Percentiles rank a stretch among this genome's conserved stretches.
Evolutionary conservation across 2,329 filamentous ascomycete species (phyloP).

Genomic region (Fusarium setosum): DNA sequence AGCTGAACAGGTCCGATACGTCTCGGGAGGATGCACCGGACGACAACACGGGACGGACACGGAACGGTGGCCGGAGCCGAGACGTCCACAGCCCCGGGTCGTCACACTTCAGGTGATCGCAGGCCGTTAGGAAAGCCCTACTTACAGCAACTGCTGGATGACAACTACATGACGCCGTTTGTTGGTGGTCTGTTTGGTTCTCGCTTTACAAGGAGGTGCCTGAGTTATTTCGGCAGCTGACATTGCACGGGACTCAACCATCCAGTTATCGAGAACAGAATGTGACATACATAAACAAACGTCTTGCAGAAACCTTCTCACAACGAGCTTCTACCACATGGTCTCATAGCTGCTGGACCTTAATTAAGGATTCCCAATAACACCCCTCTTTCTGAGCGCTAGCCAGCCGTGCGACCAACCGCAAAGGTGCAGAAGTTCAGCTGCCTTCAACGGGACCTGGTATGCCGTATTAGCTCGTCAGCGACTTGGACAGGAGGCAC

Average conservation of each 20-base stretch:
- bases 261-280: conserved; percentile 6
- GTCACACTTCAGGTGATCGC: not conserved
- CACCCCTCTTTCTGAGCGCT: conserved; percentile 8
- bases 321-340: not conserved
- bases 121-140: not conserved
- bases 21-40: conserved; percentile 30
- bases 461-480: conserved; percentile 8
- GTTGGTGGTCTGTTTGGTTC: not conserved
- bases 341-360: conserved; percentile 18
- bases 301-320: conserved; percentile 15
- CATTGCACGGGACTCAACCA: conserved; percentile 2
- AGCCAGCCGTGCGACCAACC: conserved; percentile 18
- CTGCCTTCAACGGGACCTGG: conserved; percentile 1
- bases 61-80: not conserved
- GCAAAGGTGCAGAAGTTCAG: conserved; percentile 26
- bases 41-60: conserved; percentile 8
- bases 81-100: not conserved
- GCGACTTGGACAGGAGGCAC: conserved; percentile 11
- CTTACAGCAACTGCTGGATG: not conserved
- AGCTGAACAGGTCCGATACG: conserved; percentile 16
- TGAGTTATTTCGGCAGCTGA: conserved; percentile 22
- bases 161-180: not conserved
- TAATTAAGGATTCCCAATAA: conserved; percentile 27
- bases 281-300: conserved; percentile 10
- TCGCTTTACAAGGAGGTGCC: not conserved